These are phyloP conservation scores for Phytophthora lateralis DNA, from an alignment of 352 stramenopile species.

Conservation along the genomic window DNA sequence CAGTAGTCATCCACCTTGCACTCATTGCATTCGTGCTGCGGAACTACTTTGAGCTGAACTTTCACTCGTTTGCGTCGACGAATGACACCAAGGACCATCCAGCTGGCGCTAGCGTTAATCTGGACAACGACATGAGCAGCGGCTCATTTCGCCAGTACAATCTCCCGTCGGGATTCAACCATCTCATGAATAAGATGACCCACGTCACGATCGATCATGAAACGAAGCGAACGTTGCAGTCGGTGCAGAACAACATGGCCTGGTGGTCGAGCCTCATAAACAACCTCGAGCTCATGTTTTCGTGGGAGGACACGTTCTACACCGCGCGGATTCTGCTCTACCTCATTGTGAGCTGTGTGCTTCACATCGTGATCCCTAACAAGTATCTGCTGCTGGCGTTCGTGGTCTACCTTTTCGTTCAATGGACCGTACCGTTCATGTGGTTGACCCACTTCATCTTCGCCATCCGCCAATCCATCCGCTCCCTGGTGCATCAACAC, in stretches of 20 bases:
- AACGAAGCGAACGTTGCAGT: slow-evolving; percentile 84
- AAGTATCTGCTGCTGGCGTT: slow-evolving; percentile 81
- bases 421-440: slow-evolving; percentile 83
- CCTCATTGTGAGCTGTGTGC: slow-evolving; percentile 83
- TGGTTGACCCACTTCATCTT: slow-evolving; percentile 72
- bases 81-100: slow-evolving; percentile 57
- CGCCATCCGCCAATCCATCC: slow-evolving; percentile 67
- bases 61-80: slow-evolving; percentile 68
- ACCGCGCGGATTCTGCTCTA: slow-evolving; percentile 80
- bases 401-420: slow-evolving; percentile 79
- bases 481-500: slow-evolving; percentile 79
- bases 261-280: slow-evolving; percentile 88
- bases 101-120: slow-evolving; percentile 13
- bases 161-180: slow-evolving; percentile 81
- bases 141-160: slow-evolving; percentile 81
- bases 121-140: slow-evolving; percentile 42
- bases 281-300: slow-evolving; percentile 88
- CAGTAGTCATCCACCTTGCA: slow-evolving; percentile 77
- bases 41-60: slow-evolving; percentile 88
- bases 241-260: slow-evolving; percentile 89
- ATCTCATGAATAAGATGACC: slow-evolving; percentile 91
- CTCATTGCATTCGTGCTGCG: slow-evolving; percentile 81
- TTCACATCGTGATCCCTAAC: slow-evolving; percentile 87
- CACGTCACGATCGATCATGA: slow-evolving; percentile 86
- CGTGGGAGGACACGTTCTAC: slow-evolving; percentile 89